phyloP scores from a whole-genome alignment of 805 yeast species.

The Hanseniaspora taiwanica region DNA sequence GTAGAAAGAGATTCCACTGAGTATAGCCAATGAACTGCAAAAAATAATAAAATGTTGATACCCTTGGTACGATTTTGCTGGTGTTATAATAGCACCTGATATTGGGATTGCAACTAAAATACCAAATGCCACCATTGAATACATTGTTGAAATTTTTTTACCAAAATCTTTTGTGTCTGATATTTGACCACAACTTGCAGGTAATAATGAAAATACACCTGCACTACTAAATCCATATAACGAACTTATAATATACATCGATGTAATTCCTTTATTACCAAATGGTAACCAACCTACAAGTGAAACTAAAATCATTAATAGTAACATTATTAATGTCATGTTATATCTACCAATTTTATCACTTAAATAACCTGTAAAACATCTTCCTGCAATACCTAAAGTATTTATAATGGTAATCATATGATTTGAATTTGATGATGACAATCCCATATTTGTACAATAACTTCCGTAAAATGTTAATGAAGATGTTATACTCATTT shows the following conservation, averaged over 20 bases:
- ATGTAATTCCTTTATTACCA: conserved; percentile 18
- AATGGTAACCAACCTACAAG: conserved; percentile 25
- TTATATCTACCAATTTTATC: conserved; percentile 36
- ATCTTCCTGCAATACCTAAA: conserved; percentile 25
- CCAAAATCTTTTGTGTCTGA: conserved; percentile 37
- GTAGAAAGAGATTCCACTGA: conserved; percentile 28
- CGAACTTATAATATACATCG: conserved; percentile 28
- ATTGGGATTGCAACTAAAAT: conserved; percentile 31
- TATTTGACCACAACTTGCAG: conserved; percentile 40
- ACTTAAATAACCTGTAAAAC: conserved; percentile 25
- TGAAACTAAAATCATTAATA: conserved; percentile 19
- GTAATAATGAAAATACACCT: conserved; percentile 36
- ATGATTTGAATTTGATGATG: conserved; percentile 21
- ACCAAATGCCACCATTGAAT: conserved; percentile 38
- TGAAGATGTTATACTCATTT: conserved; percentile 30
- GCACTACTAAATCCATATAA: conserved; percentile 38
- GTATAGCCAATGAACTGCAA: conserved; percentile 26
- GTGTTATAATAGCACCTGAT: conserved; percentile 30
- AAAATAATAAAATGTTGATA: conserved; percentile 29
- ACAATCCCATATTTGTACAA: conserved; percentile 33
- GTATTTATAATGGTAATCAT: conserved; percentile 28
- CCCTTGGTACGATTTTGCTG: conserved; percentile 16
- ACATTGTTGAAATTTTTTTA: conserved; percentile 37
- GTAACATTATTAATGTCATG: conserved; percentile 25
- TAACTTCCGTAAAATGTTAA: conserved; percentile 40